Evolutionary conservation across 257 asterid genomes (phyloP), one percentile per base, ranked within the genome.

Genomic region (Datura wrightii): DNA sequence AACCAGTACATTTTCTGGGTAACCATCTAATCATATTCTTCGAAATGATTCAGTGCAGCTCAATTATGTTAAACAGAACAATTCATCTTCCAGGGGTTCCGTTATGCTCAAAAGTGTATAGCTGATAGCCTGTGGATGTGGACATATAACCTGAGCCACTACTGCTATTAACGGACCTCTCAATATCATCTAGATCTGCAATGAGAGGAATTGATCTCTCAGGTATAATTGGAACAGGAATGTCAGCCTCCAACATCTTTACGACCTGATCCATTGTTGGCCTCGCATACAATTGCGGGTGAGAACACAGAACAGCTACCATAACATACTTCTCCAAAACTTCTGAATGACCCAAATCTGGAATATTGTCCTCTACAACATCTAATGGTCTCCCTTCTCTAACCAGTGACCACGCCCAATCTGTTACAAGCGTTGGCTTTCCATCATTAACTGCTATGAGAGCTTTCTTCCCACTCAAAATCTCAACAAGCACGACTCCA

Each of bases 401-500:
- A 36, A 93, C 98, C 87, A 93, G 81, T 0, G 93, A 72, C 99
- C 99, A 95, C 34, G 98, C 98, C 99, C 99, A 95, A 83, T 95
- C 99, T 3, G 97, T 86, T 70, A 94, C 86, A 3, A 93, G 89
- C 19, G 67, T 85, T 6, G 94, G 95, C 63, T 89, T 93, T 54
- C 89, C 95, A 79, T 91, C 97, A n/a, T 87, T 87, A 50, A 80
- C 84, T 1, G 92, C 89, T 58, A 90, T 53, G 11, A 95, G 89
- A 0, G 98, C 98, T 72, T 94, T 95, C 87, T 83, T 93, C 87
- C 98, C 98, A 58, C 98, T 94, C 86, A 95, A 83, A 5, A 95
- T 91, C 91, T 95, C 98, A 50, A 95, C 95, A 41, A 95, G 94
- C 56, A 94, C 91, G 5, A 94, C 92, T 19, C 98, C 98, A 52